phyloP scores from a whole-genome alignment of 164 flowering plant genomes.

The Dillenia suffruticosa region DNA sequence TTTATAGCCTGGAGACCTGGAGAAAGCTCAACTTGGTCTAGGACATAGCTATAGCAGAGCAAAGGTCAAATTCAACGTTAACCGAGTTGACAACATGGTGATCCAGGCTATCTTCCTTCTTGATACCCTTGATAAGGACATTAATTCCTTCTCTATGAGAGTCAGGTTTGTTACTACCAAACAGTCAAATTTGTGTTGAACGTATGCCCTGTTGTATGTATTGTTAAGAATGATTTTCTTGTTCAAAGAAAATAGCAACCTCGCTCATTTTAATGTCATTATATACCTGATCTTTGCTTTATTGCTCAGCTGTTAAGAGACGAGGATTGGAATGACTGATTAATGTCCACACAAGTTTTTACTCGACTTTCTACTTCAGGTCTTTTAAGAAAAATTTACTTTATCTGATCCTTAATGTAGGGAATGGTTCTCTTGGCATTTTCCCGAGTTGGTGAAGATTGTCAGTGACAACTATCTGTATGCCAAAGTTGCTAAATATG shows the following conservation, averaged over 20 bases:
- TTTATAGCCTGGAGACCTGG: constrained; percentile 77
- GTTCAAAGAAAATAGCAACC: too few relatives aligned
- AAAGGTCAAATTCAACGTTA: constrained; percentile 98
- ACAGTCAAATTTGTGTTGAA: too few relatives aligned
- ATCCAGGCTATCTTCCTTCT: constrained; percentile 96
- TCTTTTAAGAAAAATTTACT: too few relatives aligned
- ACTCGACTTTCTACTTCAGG: too few relatives aligned
- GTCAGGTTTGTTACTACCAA: constrained; percentile 57
- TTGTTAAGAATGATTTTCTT: too few relatives aligned
- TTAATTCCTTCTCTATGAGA: constrained; percentile 95
- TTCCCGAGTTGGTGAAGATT: constrained; percentile 91
- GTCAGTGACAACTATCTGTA: constrained; percentile 92
- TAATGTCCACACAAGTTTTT: too few relatives aligned
- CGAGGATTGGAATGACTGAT: background rate
- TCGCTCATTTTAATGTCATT: too few relatives aligned
- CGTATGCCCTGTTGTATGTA: too few relatives aligned
- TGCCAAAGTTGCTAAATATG: constrained; percentile 73
- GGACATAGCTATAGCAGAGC: constrained; percentile 98
- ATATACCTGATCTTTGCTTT: too few relatives aligned
- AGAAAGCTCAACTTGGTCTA: constrained; percentile 93
- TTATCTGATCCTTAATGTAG: constrained; percentile 26
- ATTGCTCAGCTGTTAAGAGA: too few relatives aligned
- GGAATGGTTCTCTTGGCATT: constrained; percentile 99
- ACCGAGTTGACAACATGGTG: constrained; percentile 96
- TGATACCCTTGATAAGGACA: constrained; percentile 94